Evolutionary conservation across 331 rosid species (phyloP).

Genomic region (Malus hybrid): DNA sequence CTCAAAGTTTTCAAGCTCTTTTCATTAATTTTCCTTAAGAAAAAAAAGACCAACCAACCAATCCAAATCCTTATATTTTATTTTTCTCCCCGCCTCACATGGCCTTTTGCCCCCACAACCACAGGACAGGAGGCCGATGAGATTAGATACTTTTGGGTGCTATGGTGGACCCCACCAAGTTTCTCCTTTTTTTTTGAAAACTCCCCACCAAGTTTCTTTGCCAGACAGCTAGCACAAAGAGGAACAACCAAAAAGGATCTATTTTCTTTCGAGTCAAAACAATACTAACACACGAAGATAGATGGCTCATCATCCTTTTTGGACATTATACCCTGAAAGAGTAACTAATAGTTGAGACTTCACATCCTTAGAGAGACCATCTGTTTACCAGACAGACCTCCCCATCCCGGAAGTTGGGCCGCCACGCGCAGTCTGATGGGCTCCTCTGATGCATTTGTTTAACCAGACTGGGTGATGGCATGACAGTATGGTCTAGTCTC

Average conservation of each 20-base stretch:
- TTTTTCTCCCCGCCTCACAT: conserved; percentile 23
- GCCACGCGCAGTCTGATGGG: conserved; percentile 27
- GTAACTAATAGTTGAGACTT: conserved; percentile 16
- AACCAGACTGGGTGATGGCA: conserved; percentile 19
- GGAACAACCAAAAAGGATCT: conserved; percentile 2
- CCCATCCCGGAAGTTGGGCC: conserved; percentile 1
- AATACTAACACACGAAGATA: conserved; percentile 19
- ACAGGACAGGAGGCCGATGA: conserved; percentile 14
- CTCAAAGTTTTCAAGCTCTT: no score
- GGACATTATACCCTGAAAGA: conserved; percentile 18
- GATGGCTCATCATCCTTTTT: conserved; percentile 4
- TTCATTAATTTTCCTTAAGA: no score
- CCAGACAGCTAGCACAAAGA: conserved; percentile 45
- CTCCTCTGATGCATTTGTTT: conserved; percentile 19
- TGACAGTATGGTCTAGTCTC: conserved; percentile 6
- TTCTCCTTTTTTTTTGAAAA: not conserved
- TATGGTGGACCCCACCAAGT: conserved; percentile 41
- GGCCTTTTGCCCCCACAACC: conserved; percentile 24
- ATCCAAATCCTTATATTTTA: conserved; percentile 4
- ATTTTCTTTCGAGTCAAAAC: conserved; percentile 19
- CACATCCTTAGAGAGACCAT: conserved; percentile 6
- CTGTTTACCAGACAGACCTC: conserved; percentile 25
- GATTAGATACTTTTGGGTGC: conserved; percentile 22
- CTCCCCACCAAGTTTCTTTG: conserved; percentile 41
- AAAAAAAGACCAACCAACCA: conserved; percentile 11